These are phyloP conservation scores for Dissophora globulifera DNA, from an alignment of 192 early-diverging fungal genomes.

Conservation along the genomic window DNA sequence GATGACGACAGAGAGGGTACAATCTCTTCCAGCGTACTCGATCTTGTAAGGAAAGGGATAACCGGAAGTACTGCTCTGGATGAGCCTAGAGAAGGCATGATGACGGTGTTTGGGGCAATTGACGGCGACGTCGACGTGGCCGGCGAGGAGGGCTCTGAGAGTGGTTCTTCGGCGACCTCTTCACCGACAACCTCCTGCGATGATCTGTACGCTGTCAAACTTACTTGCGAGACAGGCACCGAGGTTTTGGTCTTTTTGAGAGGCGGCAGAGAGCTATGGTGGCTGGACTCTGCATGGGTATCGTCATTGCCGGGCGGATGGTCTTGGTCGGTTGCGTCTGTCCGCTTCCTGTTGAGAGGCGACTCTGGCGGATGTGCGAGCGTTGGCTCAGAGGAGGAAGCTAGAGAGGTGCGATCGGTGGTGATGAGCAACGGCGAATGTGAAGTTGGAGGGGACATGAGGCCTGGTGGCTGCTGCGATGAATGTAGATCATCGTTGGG, in stretches of 20 bases:
- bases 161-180: conserved; percentile 3
- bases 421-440: conserved; percentile 4
- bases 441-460: no score
- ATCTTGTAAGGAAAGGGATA: conserved; percentile 6
- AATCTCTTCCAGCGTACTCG: conserved; percentile 32
- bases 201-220: conserved; percentile 30
- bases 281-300: no score
- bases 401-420: conserved; percentile 1
- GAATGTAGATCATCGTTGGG: no score
- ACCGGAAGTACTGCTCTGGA: not conserved
- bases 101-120: not conserved
- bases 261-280: conserved; percentile 20
- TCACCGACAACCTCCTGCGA: conserved; percentile 18
- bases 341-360: conserved; percentile 38
- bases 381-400: not conserved
- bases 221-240: conserved; percentile 20
- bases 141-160: conserved; percentile 17
- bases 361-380: conserved; percentile 4
- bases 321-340: conserved; percentile 32
- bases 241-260: conserved; percentile 43
- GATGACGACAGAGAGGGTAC: not conserved
- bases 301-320: no score
- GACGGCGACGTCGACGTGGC: not conserved
- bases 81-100: not conserved
- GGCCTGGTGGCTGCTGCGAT: no score